A percentile compares a stretch with the other conserved stretches of the same genome.
These are phyloP conservation scores for Penicillium occitanis DNA, from an alignment of 2,329 filamentous ascomycete genomes.

Conservation along the genomic window DNA sequence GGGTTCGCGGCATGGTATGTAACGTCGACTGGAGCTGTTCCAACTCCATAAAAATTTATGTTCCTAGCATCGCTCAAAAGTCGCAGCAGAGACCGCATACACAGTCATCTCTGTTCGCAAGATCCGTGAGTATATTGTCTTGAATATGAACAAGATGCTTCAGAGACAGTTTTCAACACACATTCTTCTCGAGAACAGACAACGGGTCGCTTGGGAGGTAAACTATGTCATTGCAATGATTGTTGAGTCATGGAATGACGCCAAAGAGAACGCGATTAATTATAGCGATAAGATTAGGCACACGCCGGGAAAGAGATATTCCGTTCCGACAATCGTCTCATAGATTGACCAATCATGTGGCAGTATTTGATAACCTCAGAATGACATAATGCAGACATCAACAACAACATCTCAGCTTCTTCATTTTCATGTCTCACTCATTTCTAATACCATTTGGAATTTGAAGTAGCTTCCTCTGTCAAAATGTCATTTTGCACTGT, in stretches of 20 bases:
- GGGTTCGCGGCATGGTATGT: slow-evolving; percentile 18
- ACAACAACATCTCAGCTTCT: not conserved
- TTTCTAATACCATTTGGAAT: not conserved
- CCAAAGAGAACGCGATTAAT: not conserved
- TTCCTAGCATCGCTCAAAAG: slow-evolving; percentile 1
- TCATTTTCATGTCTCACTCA: not conserved
- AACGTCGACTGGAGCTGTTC: not conserved
- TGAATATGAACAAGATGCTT: not conserved
- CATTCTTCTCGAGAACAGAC: too few species aligned
- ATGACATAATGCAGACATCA: slow-evolving; percentile 19
- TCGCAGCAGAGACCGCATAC: not conserved
- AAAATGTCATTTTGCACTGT: slow-evolving; percentile 1
- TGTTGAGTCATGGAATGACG: not conserved
- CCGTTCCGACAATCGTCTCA: not conserved
- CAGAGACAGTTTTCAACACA: not conserved
- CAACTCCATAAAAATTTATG: slow-evolving; percentile 18
- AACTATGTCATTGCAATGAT: not conserved
- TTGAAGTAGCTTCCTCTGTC: not conserved
- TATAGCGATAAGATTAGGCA: not conserved
- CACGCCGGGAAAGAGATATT: not conserved
- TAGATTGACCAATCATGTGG: slow-evolving; percentile 16
- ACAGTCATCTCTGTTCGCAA: not conserved
- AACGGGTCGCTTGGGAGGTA: too few species aligned
- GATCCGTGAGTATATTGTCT: not conserved
- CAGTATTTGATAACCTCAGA: slow-evolving; percentile 4